Base-by-base conservation (phyloP, 805 yeast species). In the Komagataella kurtzmanii region DNA sequence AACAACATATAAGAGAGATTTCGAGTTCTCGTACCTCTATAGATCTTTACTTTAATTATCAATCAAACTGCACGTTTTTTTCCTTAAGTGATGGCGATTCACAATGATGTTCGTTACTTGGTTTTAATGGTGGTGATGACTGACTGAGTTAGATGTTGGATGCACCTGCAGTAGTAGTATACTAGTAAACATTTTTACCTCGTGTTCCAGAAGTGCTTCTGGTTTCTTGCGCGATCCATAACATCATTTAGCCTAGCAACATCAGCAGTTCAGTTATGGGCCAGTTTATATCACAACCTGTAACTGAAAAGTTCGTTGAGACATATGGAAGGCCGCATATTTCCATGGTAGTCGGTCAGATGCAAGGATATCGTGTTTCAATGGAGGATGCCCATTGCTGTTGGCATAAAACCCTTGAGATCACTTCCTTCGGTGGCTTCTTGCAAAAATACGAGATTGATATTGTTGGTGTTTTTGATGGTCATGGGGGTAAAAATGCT, bases 401-500 rank as follows among this genome's bases (percentile, higher is more conserved):
- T 30, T 30, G 40, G 40, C 40, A 30, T 30, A 30, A 10, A 30
- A 30, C 40, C n/a, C 40, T 30, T 30, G 40, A 30, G 14, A 30
- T 30, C 40, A 30, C 40, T 10, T 21, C 47, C 21, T 45, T 45
- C 18, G 24, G 30, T 24, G 76, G 80, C 18, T 59, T 73, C 45
- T 69, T 76, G 48, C 47, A 49, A 17, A 43, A 30, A n/a, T 48
- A 23, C 6, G 45, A 44, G 7, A 17, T 14, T 17, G 46, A 50
- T 18, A 72, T 85, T 2, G 83, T 81, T 62, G 88, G 84, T 0
- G 85, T 85, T 1, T 85, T 83, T 64, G 95, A 85, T 64, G 95
- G 95, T 2, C 95, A 85, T 63, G 95, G 95, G 2, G 90, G 91
- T 14, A 70, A 75, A 5, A 74, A 75, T 23, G 74, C 85, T 19